These are phyloP conservation scores for Saccharomyces hybrid DNA, from an alignment of 1,139 yeast species.

Conservation along the genomic window DNA sequence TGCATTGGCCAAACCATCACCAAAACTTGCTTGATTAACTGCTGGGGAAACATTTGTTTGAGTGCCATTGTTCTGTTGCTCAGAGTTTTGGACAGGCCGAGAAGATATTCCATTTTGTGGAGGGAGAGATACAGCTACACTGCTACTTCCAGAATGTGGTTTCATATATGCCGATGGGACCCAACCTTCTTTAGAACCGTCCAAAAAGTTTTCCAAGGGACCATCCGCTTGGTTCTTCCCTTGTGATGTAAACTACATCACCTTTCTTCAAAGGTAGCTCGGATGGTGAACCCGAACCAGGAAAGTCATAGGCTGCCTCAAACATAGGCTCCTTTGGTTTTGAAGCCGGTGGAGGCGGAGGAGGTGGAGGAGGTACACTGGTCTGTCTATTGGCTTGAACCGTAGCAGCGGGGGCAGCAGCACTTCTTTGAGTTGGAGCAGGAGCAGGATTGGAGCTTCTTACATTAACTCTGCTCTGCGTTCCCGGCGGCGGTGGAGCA, in stretches of 20 bases:
- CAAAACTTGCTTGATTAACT: slow-evolving; percentile 52
- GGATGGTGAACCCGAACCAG: slow-evolving; percentile 80
- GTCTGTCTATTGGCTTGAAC: slow-evolving; percentile 21
- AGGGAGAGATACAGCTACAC: slow-evolving; percentile 35
- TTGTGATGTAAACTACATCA: slow-evolving; percentile 62
- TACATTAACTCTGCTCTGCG: not conserved
- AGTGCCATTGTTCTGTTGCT: slow-evolving; percentile 48
- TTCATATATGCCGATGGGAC: slow-evolving; percentile 88
- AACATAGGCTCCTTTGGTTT: slow-evolving; percentile 69
- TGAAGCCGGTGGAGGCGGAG: slow-evolving; percentile 53
- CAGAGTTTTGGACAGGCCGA: slow-evolving; percentile 4
- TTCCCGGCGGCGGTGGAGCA: slow-evolving; percentile 31
- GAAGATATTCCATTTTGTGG: slow-evolving; percentile 26
- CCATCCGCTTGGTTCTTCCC: slow-evolving; percentile 81
- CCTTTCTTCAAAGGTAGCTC: slow-evolving; percentile 72
- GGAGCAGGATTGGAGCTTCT: not conserved
- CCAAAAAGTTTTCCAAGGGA: slow-evolving; percentile 71
- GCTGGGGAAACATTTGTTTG: slow-evolving; percentile 28
- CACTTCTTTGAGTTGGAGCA: slow-evolving; percentile 16
- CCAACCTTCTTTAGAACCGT: slow-evolving; percentile 86
- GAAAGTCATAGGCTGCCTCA: slow-evolving; percentile 82
- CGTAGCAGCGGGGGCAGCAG: slow-evolving; percentile 26
- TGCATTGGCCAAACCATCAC: slow-evolving; percentile 87
- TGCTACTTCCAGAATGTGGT: slow-evolving; percentile 9
- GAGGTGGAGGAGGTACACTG: slow-evolving; percentile 51